A percentile compares a stretch with the other conserved stretches of the same genome.
phyloP scores from a whole-genome alignment of 257 asterid species.

The Handroanthus guayacan region DNA sequence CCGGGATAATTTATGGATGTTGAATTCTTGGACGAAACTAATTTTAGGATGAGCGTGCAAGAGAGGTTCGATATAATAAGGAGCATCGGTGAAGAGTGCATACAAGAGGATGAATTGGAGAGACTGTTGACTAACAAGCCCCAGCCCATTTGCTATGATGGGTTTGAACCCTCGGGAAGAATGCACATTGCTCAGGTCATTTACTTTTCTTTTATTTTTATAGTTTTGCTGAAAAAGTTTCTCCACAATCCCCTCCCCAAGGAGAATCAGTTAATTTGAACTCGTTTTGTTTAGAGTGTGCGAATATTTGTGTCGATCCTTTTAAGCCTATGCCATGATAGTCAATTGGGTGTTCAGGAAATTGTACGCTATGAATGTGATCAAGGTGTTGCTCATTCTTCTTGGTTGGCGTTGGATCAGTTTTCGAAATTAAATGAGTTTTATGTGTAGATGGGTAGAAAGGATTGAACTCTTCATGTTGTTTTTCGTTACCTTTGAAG shows the following conservation, averaged over 20 bases:
- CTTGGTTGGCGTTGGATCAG: too few relatives aligned
- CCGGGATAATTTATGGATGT: not conserved
- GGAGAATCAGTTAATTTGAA: not conserved
- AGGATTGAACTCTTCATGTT: too few relatives aligned
- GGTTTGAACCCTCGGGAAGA: conserved; percentile 93
- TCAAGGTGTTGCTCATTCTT: too few relatives aligned
- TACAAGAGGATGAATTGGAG: conserved; percentile 83
- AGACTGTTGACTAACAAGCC: conserved; percentile 70
- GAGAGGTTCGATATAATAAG: conserved; percentile 69
- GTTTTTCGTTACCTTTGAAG: too few relatives aligned
- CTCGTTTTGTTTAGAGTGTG: not conserved
- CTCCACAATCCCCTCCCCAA: not conserved
- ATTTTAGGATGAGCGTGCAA: conserved; percentile 57
- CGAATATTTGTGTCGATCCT: not conserved
- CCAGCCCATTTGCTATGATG: conserved; percentile 79
- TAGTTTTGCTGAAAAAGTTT: not conserved
- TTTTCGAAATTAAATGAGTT: too few relatives aligned
- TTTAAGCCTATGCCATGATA: too few relatives aligned
- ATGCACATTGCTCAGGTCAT: conserved; percentile 96
- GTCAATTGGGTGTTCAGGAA: too few relatives aligned
- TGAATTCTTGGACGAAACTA: conserved; percentile 15
- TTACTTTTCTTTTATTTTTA: not conserved
- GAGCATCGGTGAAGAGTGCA: conserved; percentile 92
- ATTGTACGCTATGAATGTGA: too few relatives aligned
- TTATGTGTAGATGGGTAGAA: too few relatives aligned